phyloP scores from a whole-genome alignment of 345 rosid genomes.

The Eucalyptus leucophloia region DNA sequence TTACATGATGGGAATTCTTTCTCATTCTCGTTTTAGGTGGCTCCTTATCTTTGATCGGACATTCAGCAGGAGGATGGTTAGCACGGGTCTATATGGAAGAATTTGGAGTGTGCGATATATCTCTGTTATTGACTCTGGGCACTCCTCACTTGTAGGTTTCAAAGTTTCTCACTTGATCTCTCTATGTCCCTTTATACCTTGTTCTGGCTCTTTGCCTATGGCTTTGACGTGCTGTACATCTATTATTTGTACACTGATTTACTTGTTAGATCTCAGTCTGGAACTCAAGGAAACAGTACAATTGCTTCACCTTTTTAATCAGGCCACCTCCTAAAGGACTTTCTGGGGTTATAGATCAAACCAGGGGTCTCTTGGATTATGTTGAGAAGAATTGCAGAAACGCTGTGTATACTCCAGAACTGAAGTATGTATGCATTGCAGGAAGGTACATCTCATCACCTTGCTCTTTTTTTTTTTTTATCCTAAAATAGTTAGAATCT shows the following conservation, averaged over 20 bases:
- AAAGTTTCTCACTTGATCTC: neutral
- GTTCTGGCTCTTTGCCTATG: neutral
- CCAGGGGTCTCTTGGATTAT: constrained; percentile 80
- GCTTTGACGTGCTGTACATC: neutral
- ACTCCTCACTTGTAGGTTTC: constrained; percentile 88
- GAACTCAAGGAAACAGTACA: neutral
- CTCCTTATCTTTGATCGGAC: constrained; percentile 68
- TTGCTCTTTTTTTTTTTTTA: neutral
- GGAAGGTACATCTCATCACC: constrained; percentile 48
- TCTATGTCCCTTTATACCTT: neutral
- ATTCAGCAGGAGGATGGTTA: constrained; percentile 99
- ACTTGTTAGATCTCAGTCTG: neutral
- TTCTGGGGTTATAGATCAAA: constrained; percentile 81
- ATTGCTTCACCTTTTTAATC: neutral
- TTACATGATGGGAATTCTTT: neutral
- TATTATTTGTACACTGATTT: neutral
- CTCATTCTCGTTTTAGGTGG: constrained; percentile 20
- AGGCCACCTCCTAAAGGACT: constrained; percentile 88
- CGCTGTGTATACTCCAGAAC: constrained; percentile 62
- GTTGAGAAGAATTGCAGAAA: constrained; percentile 61
- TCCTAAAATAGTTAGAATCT: neutral
- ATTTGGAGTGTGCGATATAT: constrained; percentile 46
- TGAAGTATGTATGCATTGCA: constrained; percentile 82
- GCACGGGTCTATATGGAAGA: constrained; percentile 90
- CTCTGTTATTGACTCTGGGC: constrained; percentile 81